Evolutionary conservation across 805 yeast genomes (phyloP).

Genomic region (Osmozyma mogii): DNA sequence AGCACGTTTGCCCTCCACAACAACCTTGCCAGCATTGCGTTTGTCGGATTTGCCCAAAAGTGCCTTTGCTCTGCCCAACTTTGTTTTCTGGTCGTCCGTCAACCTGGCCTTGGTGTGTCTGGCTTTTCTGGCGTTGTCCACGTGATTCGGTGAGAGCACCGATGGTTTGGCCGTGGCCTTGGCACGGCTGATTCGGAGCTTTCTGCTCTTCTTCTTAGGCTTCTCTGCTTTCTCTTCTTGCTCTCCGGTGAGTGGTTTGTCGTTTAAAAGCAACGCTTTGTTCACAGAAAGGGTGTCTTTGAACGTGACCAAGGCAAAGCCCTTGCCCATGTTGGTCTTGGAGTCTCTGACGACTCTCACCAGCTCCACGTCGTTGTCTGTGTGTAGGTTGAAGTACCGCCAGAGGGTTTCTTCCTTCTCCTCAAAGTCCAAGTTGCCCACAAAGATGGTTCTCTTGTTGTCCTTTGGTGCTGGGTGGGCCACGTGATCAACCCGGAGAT

Average conservation of each 20-base stretch:
- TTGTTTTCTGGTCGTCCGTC: constrained; percentile 63
- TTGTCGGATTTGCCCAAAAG: constrained; percentile 76
- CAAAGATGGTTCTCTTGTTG: constrained; percentile 74
- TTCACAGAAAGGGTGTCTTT: constrained; percentile 63
- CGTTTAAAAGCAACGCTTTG: constrained; percentile 74
- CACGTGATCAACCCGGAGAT: constrained; percentile 87
- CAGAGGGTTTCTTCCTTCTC: constrained; percentile 86
- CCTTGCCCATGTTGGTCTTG: constrained; percentile 92
- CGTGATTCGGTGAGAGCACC: constrained; percentile 35
- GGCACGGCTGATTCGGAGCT: constrained; percentile 67
- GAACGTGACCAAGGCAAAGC: constrained; percentile 94
- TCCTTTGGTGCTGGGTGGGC: constrained; percentile 86
- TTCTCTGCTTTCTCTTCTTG: constrained; percentile 5
- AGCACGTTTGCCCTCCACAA: constrained; percentile 74
- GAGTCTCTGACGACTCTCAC: constrained; percentile 89
- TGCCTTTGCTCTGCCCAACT: constrained; percentile 70
- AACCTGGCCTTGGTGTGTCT: constrained; percentile 25
- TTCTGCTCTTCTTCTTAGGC: constrained; percentile 38
- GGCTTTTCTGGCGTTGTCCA: constrained; percentile 25
- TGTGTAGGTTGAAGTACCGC: constrained; percentile 56
- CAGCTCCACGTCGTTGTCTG: constrained; percentile 57
- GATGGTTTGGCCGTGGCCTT: constrained; percentile 35
- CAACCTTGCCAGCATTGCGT: constrained; percentile 53
- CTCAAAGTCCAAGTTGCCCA: constrained; percentile 91
- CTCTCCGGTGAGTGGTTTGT: constrained; percentile 38